Conservation (phyloP, 441 rosid genomes). For the Biscutella laevigata region DNA sequence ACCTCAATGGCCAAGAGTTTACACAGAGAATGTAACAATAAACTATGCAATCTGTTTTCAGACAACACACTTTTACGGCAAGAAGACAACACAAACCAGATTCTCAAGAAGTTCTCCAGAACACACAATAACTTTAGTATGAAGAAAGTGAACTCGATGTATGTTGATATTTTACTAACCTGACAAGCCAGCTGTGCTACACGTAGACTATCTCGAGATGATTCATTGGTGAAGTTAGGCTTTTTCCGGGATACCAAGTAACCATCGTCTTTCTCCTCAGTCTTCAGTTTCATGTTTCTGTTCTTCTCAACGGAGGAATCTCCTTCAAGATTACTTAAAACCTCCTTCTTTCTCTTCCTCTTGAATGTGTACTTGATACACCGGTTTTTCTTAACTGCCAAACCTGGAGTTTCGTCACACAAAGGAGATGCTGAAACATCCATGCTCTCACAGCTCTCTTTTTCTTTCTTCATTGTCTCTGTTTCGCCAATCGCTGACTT, state of each 20-base stretch:
- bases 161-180: constrained; percentile 15
- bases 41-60: constrained; percentile 10
- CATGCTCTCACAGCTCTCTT: constrained; percentile 23
- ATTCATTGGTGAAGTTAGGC: constrained; percentile 36
- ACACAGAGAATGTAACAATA: background rate
- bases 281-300: constrained; percentile 22
- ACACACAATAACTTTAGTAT: background rate
- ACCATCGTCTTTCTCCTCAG: constrained; percentile 34
- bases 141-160: constrained; percentile 1
- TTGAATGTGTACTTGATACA: constrained; percentile 72
- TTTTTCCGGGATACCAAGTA: constrained; percentile 32
- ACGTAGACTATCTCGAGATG: constrained; percentile 47
- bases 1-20: background rate
- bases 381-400: constrained; percentile 33
- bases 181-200: constrained; percentile 7
- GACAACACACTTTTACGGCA: background rate
- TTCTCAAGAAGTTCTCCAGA: constrained; percentile 3
- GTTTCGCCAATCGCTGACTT: constrained; percentile 16
- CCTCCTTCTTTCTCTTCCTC: constrained; percentile 73
- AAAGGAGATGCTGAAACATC: constrained; percentile 29
- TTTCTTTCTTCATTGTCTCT: constrained; percentile 26
- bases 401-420: constrained; percentile 29
- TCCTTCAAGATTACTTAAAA: constrained; percentile 41
- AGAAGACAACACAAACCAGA: background rate
- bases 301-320: constrained; percentile 32